Evolutionary conservation across 169 alveolate genomes (phyloP).

Genomic region (Babesia sp.): DNA sequence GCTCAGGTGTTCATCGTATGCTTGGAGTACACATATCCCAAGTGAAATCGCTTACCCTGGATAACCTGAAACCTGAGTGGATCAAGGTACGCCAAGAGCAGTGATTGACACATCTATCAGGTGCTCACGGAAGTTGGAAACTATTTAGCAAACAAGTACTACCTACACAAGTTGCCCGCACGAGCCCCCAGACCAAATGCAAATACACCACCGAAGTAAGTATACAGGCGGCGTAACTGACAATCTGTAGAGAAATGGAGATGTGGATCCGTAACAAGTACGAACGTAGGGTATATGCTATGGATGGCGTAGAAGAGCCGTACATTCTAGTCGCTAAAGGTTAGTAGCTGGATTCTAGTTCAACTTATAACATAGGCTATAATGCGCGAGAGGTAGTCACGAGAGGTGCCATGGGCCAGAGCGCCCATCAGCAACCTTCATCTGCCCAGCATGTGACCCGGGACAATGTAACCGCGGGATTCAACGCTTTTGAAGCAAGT

Average conservation of each 20-base stretch:
- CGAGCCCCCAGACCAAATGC: conserved; percentile 42
- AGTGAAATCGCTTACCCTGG: conserved; percentile 91
- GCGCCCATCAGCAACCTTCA: conserved; percentile 7
- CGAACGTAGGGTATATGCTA: conserved; percentile 78
- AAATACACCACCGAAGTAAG: conserved; percentile 41
- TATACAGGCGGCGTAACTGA: not conserved
- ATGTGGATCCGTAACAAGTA: conserved; percentile 84
- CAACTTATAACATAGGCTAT: conserved; percentile 17
- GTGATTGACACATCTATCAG: conserved; percentile 8
- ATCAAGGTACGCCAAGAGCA: conserved; percentile 37
- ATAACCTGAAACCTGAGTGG: conserved; percentile 87
- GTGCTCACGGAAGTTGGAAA: conserved; percentile 65
- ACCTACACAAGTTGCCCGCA: conserved; percentile 70
- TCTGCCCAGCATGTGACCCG: not conserved
- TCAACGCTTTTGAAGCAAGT: not conserved
- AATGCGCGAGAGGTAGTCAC: conserved; percentile 48
- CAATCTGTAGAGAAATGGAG: conserved; percentile 73
- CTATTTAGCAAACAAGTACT: conserved; percentile 71
- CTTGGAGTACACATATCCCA: conserved; percentile 93
- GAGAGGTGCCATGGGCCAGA: conserved; percentile 1
- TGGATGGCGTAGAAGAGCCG: conserved; percentile 73
- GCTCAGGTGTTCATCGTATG: conserved; percentile 95
- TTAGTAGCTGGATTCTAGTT: not conserved
- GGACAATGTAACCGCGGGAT: not conserved
- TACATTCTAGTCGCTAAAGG: conserved; percentile 51